Base-by-base conservation (phyloP, 192 early-diverging fungal species). In the Chytriomyces sp. region DNA sequence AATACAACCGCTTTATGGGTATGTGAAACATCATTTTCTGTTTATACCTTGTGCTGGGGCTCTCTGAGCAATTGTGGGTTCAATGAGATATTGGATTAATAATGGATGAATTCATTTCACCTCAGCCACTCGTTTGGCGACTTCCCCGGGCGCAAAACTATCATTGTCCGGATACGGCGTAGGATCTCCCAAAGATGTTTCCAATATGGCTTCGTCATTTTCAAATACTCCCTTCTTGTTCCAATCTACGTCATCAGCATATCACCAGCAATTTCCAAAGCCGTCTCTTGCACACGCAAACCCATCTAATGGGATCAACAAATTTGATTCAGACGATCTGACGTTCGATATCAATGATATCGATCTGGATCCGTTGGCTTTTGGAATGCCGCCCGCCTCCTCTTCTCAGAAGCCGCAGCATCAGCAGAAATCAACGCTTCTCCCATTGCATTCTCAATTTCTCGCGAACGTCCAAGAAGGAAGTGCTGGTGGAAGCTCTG, bases 291-390 rank as follows among this genome's bases (percentile, higher is more conserved):
- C 53, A 57, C 13, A 57, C 66, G 16, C 66, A 35, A 28, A 35
- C 24, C n/a, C 9, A 18, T 47, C 63, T 28, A 49, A 75, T 44
- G 23, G 48, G 20, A 69, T 53, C 49, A 69, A 50, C 49, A 69
- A 69, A 43, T 53, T 69, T 43, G 73, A 65, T n/a, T 23, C 9
- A 9, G 60, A 64, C 46, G 60, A 73, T 48, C 53, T 63, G 11
- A 61, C 72, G 7, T 73, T 63, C 43, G 61, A 66, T n/a, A 65
- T 66, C n/a, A 53, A 16, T 23, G 73, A 64, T n/a, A n/a, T 66
- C 16, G 64, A 65, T 28, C 35, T 66, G 45, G 73, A 66, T 43
- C 43, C 49, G n/a, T 46, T 57, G 53, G 13, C 53, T 13, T 57
- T 57, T 20, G 53, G 53, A 13, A 57, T 57, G 13, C 53, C 13